Evolutionary conservation across 768 basidiomycete genomes (phyloP).

Genomic region (Amanita jacksonii): DNA sequence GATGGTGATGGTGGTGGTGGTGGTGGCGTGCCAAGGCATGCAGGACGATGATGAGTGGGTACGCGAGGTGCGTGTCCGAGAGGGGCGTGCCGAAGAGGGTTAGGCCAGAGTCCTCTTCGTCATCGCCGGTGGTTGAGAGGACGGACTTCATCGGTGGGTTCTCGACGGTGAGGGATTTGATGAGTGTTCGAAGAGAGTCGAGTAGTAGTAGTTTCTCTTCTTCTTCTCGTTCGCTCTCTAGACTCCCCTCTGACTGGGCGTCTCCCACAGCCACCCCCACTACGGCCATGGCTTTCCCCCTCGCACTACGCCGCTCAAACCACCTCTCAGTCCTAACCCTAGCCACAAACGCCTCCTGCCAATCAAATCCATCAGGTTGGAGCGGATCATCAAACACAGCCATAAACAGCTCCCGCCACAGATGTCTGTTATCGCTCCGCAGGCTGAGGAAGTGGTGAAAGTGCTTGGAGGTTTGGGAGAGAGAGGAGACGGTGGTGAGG

Average conservation of each 20-base stretch:
- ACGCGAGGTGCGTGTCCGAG: not conserved
- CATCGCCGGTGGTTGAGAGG: not conserved
- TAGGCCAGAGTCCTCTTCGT: not conserved
- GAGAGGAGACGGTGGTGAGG: constrained; percentile 24
- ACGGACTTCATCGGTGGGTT: not conserved
- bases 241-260: too few relatives aligned
- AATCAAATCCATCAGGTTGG: constrained; percentile 10
- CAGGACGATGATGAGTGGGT: not conserved
- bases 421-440: constrained; percentile 19
- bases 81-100: not conserved
- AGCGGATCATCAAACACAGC: constrained; percentile 39
- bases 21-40: not conserved
- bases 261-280: too few relatives aligned
- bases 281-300: not conserved
- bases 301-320: constrained; percentile 6
- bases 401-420: constrained; percentile 43
- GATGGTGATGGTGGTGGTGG: constrained; percentile 16
- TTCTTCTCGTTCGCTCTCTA: not conserved
- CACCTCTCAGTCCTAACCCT: constrained; percentile 13
- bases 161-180: not conserved
- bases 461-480: constrained; percentile 27
- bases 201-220: not conserved
- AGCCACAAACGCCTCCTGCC: constrained; percentile 14
- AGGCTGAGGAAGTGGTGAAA: constrained; percentile 18
- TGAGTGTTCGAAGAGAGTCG: not conserved